phyloP scores from a whole-genome alignment of 1,139 yeast species.

The Hyphopichia pseudoburtonii region DNA sequence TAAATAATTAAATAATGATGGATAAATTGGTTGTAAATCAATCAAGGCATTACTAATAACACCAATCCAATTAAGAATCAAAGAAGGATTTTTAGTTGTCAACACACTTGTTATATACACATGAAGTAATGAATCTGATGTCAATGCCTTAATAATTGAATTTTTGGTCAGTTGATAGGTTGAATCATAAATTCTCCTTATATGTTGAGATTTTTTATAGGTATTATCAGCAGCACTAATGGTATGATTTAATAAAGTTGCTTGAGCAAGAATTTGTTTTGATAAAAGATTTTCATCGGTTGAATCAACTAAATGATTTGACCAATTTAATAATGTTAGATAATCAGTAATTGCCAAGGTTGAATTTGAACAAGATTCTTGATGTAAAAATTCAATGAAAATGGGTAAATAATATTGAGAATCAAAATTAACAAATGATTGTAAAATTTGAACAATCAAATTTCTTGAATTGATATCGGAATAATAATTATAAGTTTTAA shows the following conservation, averaged over 20 bases:
- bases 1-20: conserved; percentile 32
- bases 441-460: conserved; percentile 37
- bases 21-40: conserved; percentile 41
- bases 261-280: conserved; percentile 19
- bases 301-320: conserved; percentile 25
- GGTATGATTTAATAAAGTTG: conserved; percentile 20
- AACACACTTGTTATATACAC: neutral
- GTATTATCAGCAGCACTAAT: conserved; percentile 11
- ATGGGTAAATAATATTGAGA: conserved; percentile 30
- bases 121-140: neutral
- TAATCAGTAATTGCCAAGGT: conserved; percentile 54
- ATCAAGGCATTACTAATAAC: conserved; percentile 36
- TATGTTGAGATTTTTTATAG: conserved; percentile 29
- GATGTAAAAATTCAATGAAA: conserved; percentile 37
- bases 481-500: conserved; percentile 51
- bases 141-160: conserved; percentile 22
- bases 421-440: conserved; percentile 30
- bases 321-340: conserved; percentile 60
- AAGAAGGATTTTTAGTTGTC: neutral
- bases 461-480: conserved; percentile 49
- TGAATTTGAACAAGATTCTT: conserved; percentile 28
- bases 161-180: conserved; percentile 38
- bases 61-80: conserved; percentile 31
- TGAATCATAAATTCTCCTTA: conserved; percentile 47
- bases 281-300: conserved; percentile 7